Evolutionary conservation across 345 rosid genomes (phyloP).

Genomic region (Hypericum perforatum): DNA sequence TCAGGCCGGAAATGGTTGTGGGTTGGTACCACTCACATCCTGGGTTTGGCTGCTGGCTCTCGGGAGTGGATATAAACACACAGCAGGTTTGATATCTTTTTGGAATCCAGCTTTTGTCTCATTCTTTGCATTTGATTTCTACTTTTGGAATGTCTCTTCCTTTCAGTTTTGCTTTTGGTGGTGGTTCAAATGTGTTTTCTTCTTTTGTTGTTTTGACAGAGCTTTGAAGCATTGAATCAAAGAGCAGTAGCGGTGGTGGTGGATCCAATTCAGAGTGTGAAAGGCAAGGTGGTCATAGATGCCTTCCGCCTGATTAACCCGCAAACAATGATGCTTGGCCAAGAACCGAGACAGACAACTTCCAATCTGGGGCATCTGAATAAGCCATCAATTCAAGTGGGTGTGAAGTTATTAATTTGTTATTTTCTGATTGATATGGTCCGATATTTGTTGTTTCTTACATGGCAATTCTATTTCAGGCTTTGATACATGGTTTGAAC

Average conservation of each 20-base stretch:
- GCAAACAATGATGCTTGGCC: slow-evolving; percentile 99
- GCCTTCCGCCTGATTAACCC: slow-evolving; percentile 96
- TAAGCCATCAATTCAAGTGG: slow-evolving; percentile 94
- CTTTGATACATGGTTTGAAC: slow-evolving; percentile 95
- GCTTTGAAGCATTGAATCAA: slow-evolving; percentile 98
- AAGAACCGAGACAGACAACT: slow-evolving; percentile 96
- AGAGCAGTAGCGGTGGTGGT: slow-evolving; percentile 98
- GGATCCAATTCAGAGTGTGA: slow-evolving; percentile 96
- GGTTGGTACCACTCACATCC: slow-evolving; percentile 99
- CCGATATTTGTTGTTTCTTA: slow-evolving; percentile 1
- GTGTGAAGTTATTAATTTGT: slow-evolving; percentile 3
- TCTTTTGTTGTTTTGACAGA: slow-evolving; percentile 31
- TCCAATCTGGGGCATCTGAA: slow-evolving; percentile 98
- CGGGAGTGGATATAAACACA: slow-evolving; percentile 96
- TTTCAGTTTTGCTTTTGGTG: background rate
- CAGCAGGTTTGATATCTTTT: slow-evolving; percentile 54
- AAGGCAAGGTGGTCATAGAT: slow-evolving; percentile 98
- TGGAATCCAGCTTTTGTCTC: background rate
- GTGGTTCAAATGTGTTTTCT: background rate
- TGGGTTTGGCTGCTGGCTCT: slow-evolving; percentile 99
- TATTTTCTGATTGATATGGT: background rate
- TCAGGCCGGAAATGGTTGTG: slow-evolving; percentile 98
- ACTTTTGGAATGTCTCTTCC: background rate
- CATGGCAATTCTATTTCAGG: slow-evolving; percentile 35
- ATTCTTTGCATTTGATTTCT: background rate